phyloP scores from a whole-genome alignment of 371 early-diverging fungal species.

The Phascolomyces articulosus region DNA sequence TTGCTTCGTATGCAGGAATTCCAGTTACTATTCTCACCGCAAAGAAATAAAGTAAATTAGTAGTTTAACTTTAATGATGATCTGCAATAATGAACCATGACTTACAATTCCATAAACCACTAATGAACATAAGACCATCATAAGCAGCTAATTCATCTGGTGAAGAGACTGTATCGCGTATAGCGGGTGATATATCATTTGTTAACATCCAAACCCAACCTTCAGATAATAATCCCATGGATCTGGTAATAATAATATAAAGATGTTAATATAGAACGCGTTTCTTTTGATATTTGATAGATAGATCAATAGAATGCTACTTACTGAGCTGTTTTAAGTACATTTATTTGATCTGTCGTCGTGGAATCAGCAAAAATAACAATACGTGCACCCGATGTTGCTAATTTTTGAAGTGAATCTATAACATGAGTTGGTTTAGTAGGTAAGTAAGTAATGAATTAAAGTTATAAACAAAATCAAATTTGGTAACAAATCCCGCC shows the following conservation, averaged over 20 bases:
- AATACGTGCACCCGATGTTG: conserved; percentile 29
- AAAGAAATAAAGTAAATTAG: background rate
- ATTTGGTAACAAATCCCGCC: conserved; percentile 5
- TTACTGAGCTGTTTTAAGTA: conserved; percentile 37
- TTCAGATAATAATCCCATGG: conserved; percentile 32
- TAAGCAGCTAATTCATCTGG: conserved; percentile 28
- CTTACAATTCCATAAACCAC: conserved; percentile 48
- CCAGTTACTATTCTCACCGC: conserved; percentile 28
- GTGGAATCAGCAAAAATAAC: conserved; percentile 39
- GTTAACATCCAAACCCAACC: conserved; percentile 51
- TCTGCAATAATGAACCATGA: background rate
- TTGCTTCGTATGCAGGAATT: conserved; percentile 32
- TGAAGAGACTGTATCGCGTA: conserved; percentile 17
- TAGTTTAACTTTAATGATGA: background rate
- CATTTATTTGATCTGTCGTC: conserved; percentile 30
- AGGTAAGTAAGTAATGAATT: background rate
- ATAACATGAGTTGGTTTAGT: background rate
- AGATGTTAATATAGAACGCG: background rate
- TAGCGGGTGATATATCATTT: conserved; percentile 34
- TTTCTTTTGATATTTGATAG: no score
- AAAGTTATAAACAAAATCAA: background rate
- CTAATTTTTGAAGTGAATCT: conserved; percentile 33
- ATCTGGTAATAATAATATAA: conserved; percentile 11
- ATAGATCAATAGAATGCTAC: background rate
- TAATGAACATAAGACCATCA: conserved; percentile 51